phyloP scores from a whole-genome alignment of 495 filamentous ascomycete genomes.

The Darksidea phi region DNA sequence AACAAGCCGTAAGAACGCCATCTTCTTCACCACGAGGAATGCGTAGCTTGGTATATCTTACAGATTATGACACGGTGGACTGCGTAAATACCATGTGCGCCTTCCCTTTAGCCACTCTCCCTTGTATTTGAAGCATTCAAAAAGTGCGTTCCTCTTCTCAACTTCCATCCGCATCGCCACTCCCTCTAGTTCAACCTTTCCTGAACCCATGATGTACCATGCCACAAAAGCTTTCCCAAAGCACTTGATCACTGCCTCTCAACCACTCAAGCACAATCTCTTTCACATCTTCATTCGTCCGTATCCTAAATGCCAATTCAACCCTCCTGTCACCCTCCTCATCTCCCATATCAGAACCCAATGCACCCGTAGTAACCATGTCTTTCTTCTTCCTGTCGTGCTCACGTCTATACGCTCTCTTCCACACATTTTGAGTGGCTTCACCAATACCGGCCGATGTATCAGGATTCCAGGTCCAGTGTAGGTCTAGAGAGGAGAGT shows the following conservation, averaged over 20 bases:
- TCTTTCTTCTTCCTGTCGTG: conserved; percentile 42
- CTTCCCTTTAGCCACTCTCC: no score
- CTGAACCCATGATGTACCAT: conserved; percentile 51
- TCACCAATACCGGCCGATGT: conserved; percentile 53
- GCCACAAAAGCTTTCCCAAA: conserved; percentile 89
- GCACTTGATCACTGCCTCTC: conserved; percentile 66
- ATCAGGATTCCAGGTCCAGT: conserved; percentile 52
- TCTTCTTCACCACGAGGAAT: no score
- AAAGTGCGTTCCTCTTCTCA: no score
- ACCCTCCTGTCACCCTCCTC: conserved; percentile 40
- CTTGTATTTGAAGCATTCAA: no score
- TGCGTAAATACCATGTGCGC: no score
- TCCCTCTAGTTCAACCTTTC: no score
- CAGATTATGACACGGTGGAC: no score
- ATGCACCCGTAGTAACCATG: neutral
- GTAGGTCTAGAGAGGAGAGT: conserved; percentile 50
- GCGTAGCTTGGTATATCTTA: no score
- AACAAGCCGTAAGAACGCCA: no score
- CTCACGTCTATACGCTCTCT: conserved; percentile 60
- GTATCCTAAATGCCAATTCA: conserved; percentile 51
- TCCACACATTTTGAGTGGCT: conserved; percentile 71
- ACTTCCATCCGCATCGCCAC: no score
- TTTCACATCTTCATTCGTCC: conserved; percentile 24
- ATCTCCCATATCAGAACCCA: conserved; percentile 36
- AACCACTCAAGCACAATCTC: conserved; percentile 66